These are phyloP conservation scores for Zygosaccharomyces kombuchaensis DNA, from an alignment of 805 yeast species.

Conservation along the genomic window DNA sequence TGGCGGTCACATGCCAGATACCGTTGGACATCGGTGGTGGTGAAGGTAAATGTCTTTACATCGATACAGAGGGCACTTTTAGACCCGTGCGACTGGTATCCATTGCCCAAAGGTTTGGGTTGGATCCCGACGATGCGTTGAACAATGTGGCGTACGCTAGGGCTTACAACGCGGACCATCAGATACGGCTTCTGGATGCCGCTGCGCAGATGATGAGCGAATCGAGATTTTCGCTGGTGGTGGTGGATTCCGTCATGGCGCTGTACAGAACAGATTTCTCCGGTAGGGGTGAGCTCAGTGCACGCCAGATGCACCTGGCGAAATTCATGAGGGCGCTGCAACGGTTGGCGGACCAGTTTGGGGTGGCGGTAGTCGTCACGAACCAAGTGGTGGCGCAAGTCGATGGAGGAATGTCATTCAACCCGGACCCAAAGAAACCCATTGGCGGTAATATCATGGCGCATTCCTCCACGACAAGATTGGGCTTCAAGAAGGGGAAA, in stretches of 20 bases:
- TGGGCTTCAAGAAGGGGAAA: constrained; percentile 83
- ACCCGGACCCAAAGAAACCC: constrained; percentile 97
- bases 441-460: constrained; percentile 98
- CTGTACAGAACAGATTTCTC: constrained; percentile 89
- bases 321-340: constrained; percentile 88
- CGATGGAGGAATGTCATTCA: constrained; percentile 75
- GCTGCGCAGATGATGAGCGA: constrained; percentile 97
- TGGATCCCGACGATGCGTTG: constrained; percentile 89
- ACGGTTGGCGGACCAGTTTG: constrained; percentile 93
- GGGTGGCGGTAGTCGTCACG: constrained; percentile 92
- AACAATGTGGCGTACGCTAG: constrained; percentile 97
- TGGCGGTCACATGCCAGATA: constrained; percentile 93
- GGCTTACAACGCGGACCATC: constrained; percentile 97
- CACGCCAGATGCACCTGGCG: constrained; percentile 92
- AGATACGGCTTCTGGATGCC: constrained; percentile 73
- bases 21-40: constrained; percentile 98
- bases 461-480: constrained; percentile 91
- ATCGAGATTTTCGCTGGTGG: constrained; percentile 79
- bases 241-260: constrained; percentile 98
- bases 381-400: constrained; percentile 98
- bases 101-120: constrained; percentile 85
- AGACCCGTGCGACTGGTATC: constrained; percentile 86
- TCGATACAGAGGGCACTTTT: constrained; percentile 96
- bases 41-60: constrained; percentile 93
- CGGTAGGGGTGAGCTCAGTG: constrained; percentile 94